phyloP scores from a whole-genome alignment of 345 rosid genomes.

The Pistacia vera region DNA sequence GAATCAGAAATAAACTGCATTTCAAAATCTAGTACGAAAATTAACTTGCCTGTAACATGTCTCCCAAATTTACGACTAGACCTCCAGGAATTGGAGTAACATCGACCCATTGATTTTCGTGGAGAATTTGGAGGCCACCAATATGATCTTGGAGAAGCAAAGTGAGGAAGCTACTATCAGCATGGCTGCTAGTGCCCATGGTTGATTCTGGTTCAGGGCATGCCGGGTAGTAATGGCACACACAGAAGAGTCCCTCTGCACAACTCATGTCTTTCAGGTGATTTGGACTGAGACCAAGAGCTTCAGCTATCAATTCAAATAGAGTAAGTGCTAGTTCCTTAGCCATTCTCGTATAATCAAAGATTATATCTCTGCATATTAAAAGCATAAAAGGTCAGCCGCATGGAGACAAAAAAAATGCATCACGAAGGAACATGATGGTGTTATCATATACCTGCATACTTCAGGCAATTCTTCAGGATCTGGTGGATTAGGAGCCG shows the following conservation, averaged over 20 bases:
- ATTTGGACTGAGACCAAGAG: slow-evolving; percentile 31
- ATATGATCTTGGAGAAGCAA: slow-evolving; percentile 39
- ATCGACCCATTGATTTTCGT: slow-evolving; percentile 33
- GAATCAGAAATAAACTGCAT: not conserved
- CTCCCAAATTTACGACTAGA: slow-evolving; percentile 33
- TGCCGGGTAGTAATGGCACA: slow-evolving; percentile 43
- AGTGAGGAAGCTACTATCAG: slow-evolving; percentile 31
- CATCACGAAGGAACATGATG: not conserved
- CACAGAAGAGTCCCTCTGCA: slow-evolving; percentile 19
- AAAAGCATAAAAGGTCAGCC: not conserved
- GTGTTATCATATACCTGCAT: slow-evolving; percentile 32
- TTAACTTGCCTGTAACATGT: slow-evolving; percentile 29
- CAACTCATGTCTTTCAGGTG: slow-evolving; percentile 30
- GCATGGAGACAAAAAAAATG: not conserved
- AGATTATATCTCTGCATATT: slow-evolving; percentile 31
- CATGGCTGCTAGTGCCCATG: slow-evolving; percentile 32
- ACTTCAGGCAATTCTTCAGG: slow-evolving; percentile 41
- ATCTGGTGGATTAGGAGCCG: slow-evolving; percentile 36
- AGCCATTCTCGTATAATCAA: slow-evolving; percentile 26
- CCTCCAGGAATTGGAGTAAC: slow-evolving; percentile 25
- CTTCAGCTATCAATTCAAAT: slow-evolving; percentile 38
- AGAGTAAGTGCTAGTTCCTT: slow-evolving; percentile 12
- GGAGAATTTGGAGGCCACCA: slow-evolving; percentile 43
- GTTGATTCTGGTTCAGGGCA: slow-evolving; percentile 47
- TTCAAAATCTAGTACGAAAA: no score